A percentile compares a stretch with the other conserved stretches of the same genome.
These are phyloP conservation scores for Schwanniomyces polymorphus DNA, from an alignment of 805 yeast genomes.

Conservation along the genomic window DNA sequence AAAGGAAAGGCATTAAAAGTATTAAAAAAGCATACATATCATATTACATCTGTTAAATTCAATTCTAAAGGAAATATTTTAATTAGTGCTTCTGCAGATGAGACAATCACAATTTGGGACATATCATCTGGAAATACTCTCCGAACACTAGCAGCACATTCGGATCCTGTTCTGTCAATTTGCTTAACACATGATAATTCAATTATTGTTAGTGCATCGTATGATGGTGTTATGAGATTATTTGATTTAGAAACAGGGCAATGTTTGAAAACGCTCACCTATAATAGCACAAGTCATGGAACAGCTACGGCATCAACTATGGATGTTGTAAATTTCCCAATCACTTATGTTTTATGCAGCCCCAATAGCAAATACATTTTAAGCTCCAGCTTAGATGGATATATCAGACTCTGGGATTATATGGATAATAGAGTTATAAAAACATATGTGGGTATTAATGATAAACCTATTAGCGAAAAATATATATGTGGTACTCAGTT, in stretches of 20 bases:
- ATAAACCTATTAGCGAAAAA: constrained; percentile 45
- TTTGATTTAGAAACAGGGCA: constrained; percentile 90
- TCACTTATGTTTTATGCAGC: constrained; percentile 68
- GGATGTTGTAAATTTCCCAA: constrained; percentile 61
- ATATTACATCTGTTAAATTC: constrained; percentile 71
- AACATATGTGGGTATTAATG: constrained; percentile 48
- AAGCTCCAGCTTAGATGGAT: constrained; percentile 80
- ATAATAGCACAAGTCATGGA: constrained; percentile 62
- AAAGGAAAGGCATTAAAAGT: constrained; percentile 50
- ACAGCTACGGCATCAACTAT: constrained; percentile 57
- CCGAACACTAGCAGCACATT: constrained; percentile 85
- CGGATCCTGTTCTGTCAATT: constrained; percentile 81
- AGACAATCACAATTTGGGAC: constrained; percentile 91
- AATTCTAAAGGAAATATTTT: constrained; percentile 75
- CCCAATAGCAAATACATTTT: constrained; percentile 80
- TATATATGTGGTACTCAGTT: constrained; percentile 56
- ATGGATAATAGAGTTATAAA: constrained; percentile 78
- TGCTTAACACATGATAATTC: constrained; percentile 79
- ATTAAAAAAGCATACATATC: constrained; percentile 80
- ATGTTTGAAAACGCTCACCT: constrained; percentile 85
- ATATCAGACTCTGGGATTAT: constrained; percentile 81
- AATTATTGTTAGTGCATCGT: constrained; percentile 80
- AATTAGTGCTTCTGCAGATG: constrained; percentile 85
- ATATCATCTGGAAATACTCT: constrained; percentile 64
- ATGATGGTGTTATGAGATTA: constrained; percentile 87